A percentile compares a stretch with the other conserved stretches of the same genome.
phyloP scores from a whole-genome alignment of 306 rosid genomes.

The Ormosia semicastrata region DNA sequence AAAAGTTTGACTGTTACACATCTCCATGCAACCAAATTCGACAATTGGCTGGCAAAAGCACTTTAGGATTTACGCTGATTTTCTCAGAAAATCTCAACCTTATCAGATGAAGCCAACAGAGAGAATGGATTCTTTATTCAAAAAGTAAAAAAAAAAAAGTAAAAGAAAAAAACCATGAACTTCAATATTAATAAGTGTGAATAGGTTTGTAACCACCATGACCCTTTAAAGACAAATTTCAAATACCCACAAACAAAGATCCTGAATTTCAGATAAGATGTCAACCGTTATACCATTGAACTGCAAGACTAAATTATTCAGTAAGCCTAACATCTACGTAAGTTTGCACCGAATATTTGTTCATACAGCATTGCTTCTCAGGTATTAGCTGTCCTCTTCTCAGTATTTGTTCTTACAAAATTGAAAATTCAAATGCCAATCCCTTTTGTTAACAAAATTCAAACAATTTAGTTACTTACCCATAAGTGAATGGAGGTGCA shows the following conservation, averaged over 20 bases:
- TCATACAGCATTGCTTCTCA: background rate
- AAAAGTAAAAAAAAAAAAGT: background rate
- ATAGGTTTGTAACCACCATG: background rate
- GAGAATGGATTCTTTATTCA: background rate
- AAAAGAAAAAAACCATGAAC: background rate
- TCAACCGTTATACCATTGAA: background rate
- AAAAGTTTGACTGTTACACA: background rate
- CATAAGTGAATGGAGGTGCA: background rate
- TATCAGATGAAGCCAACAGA: background rate
- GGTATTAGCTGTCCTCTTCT: background rate
- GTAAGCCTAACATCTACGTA: background rate
- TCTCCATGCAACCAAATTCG: background rate
- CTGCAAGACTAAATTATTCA: background rate
- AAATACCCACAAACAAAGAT: background rate
- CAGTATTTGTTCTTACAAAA: background rate
- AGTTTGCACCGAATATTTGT: background rate
- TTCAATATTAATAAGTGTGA: background rate
- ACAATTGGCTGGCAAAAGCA: background rate
- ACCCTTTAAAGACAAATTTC: background rate
- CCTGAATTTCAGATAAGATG: background rate
- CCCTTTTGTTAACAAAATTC: background rate
- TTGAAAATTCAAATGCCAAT: background rate
- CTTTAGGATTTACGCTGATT: slow-evolving; percentile 3
- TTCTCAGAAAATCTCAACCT: background rate
- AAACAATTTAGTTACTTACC: background rate